These are phyloP conservation scores for Athelia sp. DNA, from an alignment of 1,284 basidiomycete genomes.

Conservation along the genomic window DNA sequence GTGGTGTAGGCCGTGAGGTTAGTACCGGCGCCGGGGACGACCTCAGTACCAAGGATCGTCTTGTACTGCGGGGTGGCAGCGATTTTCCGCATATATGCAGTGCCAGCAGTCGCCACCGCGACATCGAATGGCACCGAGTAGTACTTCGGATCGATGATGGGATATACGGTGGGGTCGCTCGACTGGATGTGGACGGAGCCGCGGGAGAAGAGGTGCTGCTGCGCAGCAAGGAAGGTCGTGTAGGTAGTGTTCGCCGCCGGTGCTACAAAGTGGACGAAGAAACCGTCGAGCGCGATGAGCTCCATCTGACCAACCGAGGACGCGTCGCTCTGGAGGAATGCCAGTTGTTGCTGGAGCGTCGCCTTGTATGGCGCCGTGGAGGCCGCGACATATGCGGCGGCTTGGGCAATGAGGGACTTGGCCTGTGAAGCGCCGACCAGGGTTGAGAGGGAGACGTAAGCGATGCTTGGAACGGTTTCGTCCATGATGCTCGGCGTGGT, in stretches of 20 bases:
- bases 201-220: conserved; percentile 14
- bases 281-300: conserved; percentile 3
- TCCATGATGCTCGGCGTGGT: not conserved
- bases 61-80: conserved; percentile 18
- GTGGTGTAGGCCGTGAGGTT: conserved; percentile 12
- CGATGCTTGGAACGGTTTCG: not conserved
- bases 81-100: conserved; percentile 31
- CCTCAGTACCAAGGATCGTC: conserved; percentile 15
- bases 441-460: not conserved
- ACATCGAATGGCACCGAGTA: conserved; percentile 22
- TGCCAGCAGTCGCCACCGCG: conserved; percentile 30
- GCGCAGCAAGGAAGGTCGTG: conserved; percentile 9
- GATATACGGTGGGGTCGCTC: conserved; percentile 30
- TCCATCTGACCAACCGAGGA: conserved; percentile 6
- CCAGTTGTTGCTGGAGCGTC: conserved; percentile 1
- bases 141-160: conserved; percentile 36
- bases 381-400: not conserved
- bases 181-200: conserved; percentile 28
- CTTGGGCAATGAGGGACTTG: not conserved
- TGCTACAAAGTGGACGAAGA: conserved; percentile 6
- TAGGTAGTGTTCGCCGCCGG: conserved; percentile 16
- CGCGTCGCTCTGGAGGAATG: not conserved
- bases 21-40: conserved; percentile 9
- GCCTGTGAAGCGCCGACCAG: not conserved
- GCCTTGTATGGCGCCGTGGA: not conserved